Base-by-base conservation (phyloP, 768 basidiomycete species). In the Leccinellum rugosiceps region DNA sequence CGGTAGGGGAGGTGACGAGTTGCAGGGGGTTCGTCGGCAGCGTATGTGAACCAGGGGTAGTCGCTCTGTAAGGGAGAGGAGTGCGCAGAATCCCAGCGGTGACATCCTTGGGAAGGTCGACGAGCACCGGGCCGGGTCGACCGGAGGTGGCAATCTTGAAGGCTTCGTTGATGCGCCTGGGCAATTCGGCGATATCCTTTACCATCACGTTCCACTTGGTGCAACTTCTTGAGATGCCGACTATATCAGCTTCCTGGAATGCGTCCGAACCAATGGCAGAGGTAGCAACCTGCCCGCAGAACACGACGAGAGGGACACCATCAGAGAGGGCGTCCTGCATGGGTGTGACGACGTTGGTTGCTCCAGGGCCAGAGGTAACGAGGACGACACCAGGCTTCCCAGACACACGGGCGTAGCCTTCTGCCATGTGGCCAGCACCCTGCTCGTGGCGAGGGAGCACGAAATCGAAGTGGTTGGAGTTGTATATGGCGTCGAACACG, bases 171-270 rank as follows among this genome's bases (percentile, higher is more conserved):
- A 98, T 96, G 57, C 97, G 82, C 44, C 96, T 79, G 14, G 97
- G 97, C 3, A 98, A 81, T 74, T 98, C 97, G 13, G 90, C 74
- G 58, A 98, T 92, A 68, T 95, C 95, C 75, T 98, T 98, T 52
- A 98, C 92, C 94, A 98, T 96, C 59, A 99, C 96, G 70, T 99
- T 98, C 97, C 97, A 98, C 73, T 98, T 99, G 25, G 97, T 98
- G 77, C 97, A 99, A 65, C 88, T 87, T 51, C 96, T 82, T 30
- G 95, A 97, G 73, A 98, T 99, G 50, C 97, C 97, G 55, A 99
- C 80, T 50, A 98, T 76, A 71, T 99, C 97, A 41, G 97, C 97
- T 75, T 99, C 97, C 71, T 99, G 97, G 83, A 99, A 99, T 1
- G 93, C 92, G 69, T 99, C 96, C 15, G 92, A 95, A n/a, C 96